Evolutionary conservation across 1,284 basidiomycete genomes (phyloP).

Genomic region (Microbotryomycetes sp.): DNA sequence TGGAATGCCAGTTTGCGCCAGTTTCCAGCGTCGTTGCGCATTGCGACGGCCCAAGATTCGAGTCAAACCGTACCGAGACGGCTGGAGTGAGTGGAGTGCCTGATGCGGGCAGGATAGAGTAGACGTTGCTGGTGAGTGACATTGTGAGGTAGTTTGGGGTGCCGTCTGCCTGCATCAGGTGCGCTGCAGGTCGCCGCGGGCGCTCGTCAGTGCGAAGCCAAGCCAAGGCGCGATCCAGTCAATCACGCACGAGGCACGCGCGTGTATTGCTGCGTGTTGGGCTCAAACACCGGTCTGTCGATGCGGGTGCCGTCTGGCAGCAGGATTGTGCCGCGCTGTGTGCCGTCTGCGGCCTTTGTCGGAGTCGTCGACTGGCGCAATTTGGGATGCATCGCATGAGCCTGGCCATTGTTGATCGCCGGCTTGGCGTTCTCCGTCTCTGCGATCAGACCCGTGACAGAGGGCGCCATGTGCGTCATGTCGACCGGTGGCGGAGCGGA

Average conservation of each 20-base stretch:
- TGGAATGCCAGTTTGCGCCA: no score
- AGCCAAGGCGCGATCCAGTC: no score
- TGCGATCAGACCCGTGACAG: background rate
- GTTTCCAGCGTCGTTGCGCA: no score
- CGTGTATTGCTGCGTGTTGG: constrained; percentile 8
- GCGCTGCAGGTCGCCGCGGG: constrained; percentile 6
- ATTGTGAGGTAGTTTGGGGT: constrained; percentile 30
- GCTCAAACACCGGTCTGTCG: constrained; percentile 9
- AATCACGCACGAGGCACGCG: constrained; percentile 16
- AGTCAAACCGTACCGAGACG: constrained; percentile 4
- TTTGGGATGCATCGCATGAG: background rate
- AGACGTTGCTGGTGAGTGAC: constrained; percentile 22
- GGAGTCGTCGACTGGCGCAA: background rate
- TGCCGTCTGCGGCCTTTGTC: background rate
- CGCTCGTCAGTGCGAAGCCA: background rate
- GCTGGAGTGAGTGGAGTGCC: constrained; percentile 28
- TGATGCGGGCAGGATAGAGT: constrained; percentile 23
- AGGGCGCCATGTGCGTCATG: background rate
- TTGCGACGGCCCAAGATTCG: background rate
- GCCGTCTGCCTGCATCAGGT: constrained; percentile 26
- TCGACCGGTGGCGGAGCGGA: no score
- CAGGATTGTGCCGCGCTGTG: constrained; percentile 4
- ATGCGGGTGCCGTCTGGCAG: constrained; percentile 14
- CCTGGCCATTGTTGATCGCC: background rate
- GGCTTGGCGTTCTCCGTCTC: background rate